These are phyloP conservation scores for Cymbopogon citratus DNA, from an alignment of 176 grass and related monocot species.

Conservation along the genomic window DNA sequence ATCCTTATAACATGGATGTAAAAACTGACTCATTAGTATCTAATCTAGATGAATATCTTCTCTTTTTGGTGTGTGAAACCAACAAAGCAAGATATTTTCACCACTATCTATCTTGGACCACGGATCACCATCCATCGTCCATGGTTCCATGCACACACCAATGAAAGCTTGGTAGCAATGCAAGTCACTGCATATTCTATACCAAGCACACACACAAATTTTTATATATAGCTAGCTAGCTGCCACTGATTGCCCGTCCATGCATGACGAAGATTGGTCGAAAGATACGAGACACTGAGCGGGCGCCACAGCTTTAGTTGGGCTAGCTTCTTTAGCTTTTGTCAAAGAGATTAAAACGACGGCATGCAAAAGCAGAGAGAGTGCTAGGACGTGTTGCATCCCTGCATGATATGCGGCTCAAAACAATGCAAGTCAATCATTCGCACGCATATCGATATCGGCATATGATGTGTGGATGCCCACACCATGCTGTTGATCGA, in stretches of 20 bases:
- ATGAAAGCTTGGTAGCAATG: background rate
- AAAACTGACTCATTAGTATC: background rate
- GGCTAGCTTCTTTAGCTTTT: conserved; percentile 24
- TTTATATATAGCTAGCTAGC: background rate
- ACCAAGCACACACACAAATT: background rate
- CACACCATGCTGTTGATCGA: background rate
- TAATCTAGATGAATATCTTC: background rate
- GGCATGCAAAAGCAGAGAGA: background rate
- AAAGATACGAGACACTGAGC: conserved; percentile 7
- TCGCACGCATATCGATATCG: background rate
- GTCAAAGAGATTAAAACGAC: background rate
- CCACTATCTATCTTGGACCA: background rate
- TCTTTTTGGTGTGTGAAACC: background rate
- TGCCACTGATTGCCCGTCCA: background rate
- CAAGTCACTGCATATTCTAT: background rate
- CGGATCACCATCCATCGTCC: background rate
- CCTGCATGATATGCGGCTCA: background rate
- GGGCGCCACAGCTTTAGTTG: conserved; percentile 30
- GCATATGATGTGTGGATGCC: background rate
- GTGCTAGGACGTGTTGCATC: background rate
- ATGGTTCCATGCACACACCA: background rate
- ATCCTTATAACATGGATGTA: too few species aligned
- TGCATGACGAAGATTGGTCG: background rate
- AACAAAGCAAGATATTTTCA: background rate
- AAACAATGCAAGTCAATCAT: conserved; percentile 18